These are phyloP conservation scores for Hyaloscypha bicolor DNA, from an alignment of 495 filamentous ascomycete genomes.

Conservation along the genomic window DNA sequence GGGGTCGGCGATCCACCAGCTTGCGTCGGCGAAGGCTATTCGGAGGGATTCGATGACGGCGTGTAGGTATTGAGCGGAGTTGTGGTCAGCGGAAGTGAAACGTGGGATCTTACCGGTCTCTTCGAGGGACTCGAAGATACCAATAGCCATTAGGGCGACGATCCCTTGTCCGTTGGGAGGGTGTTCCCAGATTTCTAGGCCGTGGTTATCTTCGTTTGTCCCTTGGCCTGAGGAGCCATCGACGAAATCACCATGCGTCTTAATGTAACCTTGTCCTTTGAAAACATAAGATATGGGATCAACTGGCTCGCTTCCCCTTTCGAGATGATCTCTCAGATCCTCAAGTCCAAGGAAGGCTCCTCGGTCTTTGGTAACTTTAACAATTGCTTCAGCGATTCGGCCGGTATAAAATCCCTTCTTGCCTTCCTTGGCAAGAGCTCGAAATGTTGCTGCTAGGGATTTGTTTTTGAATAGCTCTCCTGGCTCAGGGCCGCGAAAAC, in stretches of 20 bases:
- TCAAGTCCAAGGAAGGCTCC: conserved; percentile 80
- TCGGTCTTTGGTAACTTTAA: conserved; percentile 73
- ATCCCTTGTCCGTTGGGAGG: conserved; percentile 98
- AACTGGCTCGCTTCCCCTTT: conserved; percentile 74
- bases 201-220: conserved; percentile 48
- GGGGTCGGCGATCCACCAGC: conserved; percentile 89
- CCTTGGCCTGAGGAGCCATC: conserved; percentile 48
- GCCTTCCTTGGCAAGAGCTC: conserved; percentile 74
- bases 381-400: conserved; percentile 72
- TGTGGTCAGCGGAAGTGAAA: conserved; percentile 72
- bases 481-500: conserved; percentile 66
- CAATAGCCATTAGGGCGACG: conserved; percentile 90
- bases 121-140: conserved; percentile 86
- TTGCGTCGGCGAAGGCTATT: conserved; percentile 88
- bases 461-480: conserved; percentile 94
- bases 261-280: conserved; percentile 64
- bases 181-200: conserved; percentile 93
- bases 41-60: conserved; percentile 86
- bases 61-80: conserved; percentile 80
- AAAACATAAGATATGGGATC: conserved; percentile 82
- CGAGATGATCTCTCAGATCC: conserved; percentile 76
- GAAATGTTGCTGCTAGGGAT: conserved; percentile 79
- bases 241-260: conserved; percentile 39
- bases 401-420: conserved; percentile 93
- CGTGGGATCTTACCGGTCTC: conserved; percentile 66